A percentile compares a stretch with the other conserved stretches of the same genome.
phyloP scores from a whole-genome alignment of 2,329 filamentous ascomycete genomes.

The Colletotrichum coccodes region DNA sequence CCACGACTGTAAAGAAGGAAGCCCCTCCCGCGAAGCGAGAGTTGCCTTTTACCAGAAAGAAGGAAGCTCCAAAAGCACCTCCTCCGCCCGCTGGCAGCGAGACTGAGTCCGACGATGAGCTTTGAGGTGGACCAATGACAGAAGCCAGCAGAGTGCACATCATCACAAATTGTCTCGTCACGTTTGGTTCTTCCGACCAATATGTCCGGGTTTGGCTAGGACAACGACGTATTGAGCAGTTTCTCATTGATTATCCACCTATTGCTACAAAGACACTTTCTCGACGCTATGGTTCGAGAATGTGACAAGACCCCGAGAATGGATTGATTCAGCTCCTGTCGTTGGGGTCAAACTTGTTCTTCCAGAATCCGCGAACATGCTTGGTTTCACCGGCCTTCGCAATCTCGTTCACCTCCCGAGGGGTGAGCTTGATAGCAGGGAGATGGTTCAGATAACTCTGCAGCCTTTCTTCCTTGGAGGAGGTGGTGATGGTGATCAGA shows the following conservation, averaged over 20 bases:
- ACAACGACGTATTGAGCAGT: neutral
- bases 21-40: constrained; percentile 49
- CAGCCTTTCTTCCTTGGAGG: constrained; percentile 66
- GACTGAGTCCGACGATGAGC: constrained; percentile 66
- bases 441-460: constrained; percentile 63
- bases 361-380: constrained; percentile 71
- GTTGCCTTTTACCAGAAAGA: constrained; percentile 56
- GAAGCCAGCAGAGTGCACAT: neutral
- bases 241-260: neutral
- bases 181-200: too few species aligned
- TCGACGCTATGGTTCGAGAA: neutral
- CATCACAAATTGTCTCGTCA: neutral
- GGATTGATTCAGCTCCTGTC: constrained; percentile 54
- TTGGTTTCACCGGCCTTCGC: constrained; percentile 65
- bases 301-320: neutral
- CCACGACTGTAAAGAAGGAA: neutral
- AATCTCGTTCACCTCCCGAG: constrained; percentile 67
- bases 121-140: constrained; percentile 46
- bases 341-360: constrained; percentile 58
- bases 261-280: neutral
- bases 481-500: constrained; percentile 69
- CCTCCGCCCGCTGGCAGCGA: constrained; percentile 51
- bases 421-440: constrained; percentile 67
- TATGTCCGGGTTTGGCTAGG: too few species aligned
- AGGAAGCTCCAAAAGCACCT: constrained; percentile 38